Evolutionary conservation across 192 early-diverging fungal genomes (phyloP), one percentile per base, ranked within the genome.

Genomic region (Haplosporangium gracile): DNA sequence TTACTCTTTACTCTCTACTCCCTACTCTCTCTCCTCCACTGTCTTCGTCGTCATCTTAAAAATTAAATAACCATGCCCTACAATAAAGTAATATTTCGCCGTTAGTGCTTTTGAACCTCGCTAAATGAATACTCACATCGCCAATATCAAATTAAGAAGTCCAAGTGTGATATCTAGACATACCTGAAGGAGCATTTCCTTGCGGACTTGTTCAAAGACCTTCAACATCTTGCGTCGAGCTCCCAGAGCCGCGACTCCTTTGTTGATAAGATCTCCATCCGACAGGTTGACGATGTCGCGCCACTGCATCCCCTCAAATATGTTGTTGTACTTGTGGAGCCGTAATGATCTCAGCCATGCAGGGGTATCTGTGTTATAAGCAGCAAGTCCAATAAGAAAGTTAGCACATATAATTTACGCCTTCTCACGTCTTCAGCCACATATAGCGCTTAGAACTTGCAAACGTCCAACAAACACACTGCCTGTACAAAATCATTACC

Each of bases 221-320:
- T 98, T 98, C 69, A 98, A 87, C 93, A 99, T 97, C 89, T 99
- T 99, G 79, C 96, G 92, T 36, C 98, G 93, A 32, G 98, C 98
- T 68, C 98, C 98, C 77, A 98, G 92, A 69, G 98, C 97, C 9
- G 95, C 89, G 13, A 99, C 97, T 36, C 98, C 98, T 77, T 95
- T 93, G 45, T 90, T 92, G 57, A 92, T 92, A 79, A 99, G 91
- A 38, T 94, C 93, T 47, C 95, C 93, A 74, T 99, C 98, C 34
- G 89, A 90, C 83, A 99, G 83, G 70, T 94, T 93, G 57, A 99
- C 94, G 78, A 99, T 96, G 42, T 96, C 94, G 70, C 94, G 93
- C 97, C 97, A 99, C 74, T 94, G 89, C 92, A 95, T 94, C 22
- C 91, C 91, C 36, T 97, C 94, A 92, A 99, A 98, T 53, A 97